Evolutionary conservation across 2,329 filamentous ascomycete genomes (phyloP), one percentile per base, ranked within the genome.

Genomic region (Xylaria multiplex): DNA sequence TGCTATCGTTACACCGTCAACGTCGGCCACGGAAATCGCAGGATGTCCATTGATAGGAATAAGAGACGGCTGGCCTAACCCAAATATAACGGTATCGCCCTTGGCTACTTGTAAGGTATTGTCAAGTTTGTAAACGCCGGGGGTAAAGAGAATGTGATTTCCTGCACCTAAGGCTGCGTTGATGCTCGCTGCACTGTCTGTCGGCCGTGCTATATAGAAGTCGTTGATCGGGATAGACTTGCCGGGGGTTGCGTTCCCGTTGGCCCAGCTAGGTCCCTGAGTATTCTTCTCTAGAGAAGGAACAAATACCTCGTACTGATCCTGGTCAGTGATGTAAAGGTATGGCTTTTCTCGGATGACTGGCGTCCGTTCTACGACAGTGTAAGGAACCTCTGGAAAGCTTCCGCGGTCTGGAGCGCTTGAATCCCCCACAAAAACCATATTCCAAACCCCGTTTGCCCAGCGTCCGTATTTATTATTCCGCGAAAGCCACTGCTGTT

Each of bases 401-500:
- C 70, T 70, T 14, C 70, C 70, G 56, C 74, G 70, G 53, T 67
- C 70, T 2, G 76, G 76, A n/a, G 75, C 71, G 52, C 71, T 70
- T 3, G 64, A 57, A 24, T 76, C 75, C 6, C 76, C 76, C 6
- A 77, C 73, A 24, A 77, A 77, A 6, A 77, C 76, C 76, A 77
- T 77, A 30, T 77, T 77, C 76, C 76, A 77, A 2, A 77, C 76
- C 13, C 70, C 76, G 42, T 77, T 77, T 0, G 75, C 73, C 76
- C 76, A 77, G 54, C 70, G 75, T 8, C 75, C 76, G 49, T 77
- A 77, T 64, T 54, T 71, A 27, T 75, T 76, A 62, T 77, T 77
- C 16, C 76, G 72, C 13, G 76, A 77, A 13, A 77, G 62, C 76
- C 76, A 77, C 62, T 77, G 76, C 67, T 77, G 76, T 60, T 77